phyloP scores from a whole-genome alignment of 495 filamentous ascomycete genomes.

The Aspergillus carlsbadensis region DNA sequence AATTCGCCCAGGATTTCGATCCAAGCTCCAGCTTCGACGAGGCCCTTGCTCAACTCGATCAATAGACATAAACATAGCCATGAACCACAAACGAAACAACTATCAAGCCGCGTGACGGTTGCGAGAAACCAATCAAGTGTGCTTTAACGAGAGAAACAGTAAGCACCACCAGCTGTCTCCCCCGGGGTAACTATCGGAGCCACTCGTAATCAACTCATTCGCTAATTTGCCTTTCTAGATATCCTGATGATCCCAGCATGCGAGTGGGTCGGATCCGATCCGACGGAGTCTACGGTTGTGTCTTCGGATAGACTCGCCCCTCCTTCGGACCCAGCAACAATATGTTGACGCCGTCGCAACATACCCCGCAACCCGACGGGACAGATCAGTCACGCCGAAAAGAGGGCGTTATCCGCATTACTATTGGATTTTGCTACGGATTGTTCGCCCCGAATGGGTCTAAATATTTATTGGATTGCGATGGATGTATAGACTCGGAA shows the following conservation, averaged over 20 bases:
- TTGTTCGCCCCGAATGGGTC: no score
- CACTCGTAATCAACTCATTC: neutral
- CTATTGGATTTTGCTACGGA: no score
- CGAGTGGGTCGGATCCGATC: conserved; percentile 28
- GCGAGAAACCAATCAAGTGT: neutral
- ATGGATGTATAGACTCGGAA: no score
- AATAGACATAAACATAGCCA: conserved; percentile 1
- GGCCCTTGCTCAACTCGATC: conserved; percentile 27
- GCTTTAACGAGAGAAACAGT: neutral
- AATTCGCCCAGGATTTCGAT: conserved; percentile 33
- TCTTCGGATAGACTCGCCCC: conserved; percentile 26
- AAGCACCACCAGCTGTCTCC: no score
- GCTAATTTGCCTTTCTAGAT: no score
- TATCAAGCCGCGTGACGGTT: neutral
- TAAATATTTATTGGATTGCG: no score
- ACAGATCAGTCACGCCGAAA: no score
- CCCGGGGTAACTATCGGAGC: no score
- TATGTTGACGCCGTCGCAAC: conserved; percentile 8
- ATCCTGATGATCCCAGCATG: neutral
- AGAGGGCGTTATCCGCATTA: no score
- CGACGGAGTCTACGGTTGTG: conserved; percentile 20
- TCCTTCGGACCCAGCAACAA: conserved; percentile 19
- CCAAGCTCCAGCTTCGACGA: conserved; percentile 25
- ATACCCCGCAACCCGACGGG: conserved; percentile 14
- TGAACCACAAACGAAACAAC: neutral